These are phyloP conservation scores for Candolleomyces aberdarensis DNA, from an alignment of 768 basidiomycete species.

Conservation along the genomic window DNA sequence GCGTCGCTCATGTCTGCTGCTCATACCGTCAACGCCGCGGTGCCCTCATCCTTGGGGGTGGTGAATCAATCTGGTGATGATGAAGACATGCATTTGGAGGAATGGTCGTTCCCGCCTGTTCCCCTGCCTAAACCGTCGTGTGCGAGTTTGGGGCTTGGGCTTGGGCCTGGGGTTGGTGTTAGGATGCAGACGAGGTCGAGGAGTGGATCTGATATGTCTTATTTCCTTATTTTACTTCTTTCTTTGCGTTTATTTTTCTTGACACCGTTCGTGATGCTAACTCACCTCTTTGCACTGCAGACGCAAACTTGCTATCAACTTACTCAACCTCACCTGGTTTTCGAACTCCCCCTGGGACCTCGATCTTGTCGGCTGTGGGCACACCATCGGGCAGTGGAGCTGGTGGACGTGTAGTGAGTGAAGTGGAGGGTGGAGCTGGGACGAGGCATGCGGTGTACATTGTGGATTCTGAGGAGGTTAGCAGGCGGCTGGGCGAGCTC, in stretches of 20 bases:
- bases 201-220: neutral
- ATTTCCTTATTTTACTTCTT: neutral
- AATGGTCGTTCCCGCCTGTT: neutral
- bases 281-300: too few relatives aligned
- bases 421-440: neutral
- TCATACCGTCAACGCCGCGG: too few relatives aligned
- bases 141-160: neutral
- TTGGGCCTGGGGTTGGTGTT: neutral
- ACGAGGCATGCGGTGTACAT: conserved; percentile 8
- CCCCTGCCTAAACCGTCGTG: neutral
- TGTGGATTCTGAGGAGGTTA: conserved; percentile 5
- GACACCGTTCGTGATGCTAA: too few relatives aligned
- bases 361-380: neutral
- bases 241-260: neutral
- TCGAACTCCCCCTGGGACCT: neutral
- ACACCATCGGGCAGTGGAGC: neutral
- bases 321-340: too few relatives aligned
- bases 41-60: too few relatives aligned
- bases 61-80: neutral
- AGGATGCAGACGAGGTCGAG: neutral
- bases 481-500: conserved; percentile 5
- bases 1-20: too few relatives aligned
- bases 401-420: neutral
- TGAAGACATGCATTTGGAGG: neutral
- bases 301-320: too few relatives aligned